These are phyloP conservation scores for Mycena vitilis DNA, from an alignment of 768 basidiomycete species.

Conservation along the genomic window DNA sequence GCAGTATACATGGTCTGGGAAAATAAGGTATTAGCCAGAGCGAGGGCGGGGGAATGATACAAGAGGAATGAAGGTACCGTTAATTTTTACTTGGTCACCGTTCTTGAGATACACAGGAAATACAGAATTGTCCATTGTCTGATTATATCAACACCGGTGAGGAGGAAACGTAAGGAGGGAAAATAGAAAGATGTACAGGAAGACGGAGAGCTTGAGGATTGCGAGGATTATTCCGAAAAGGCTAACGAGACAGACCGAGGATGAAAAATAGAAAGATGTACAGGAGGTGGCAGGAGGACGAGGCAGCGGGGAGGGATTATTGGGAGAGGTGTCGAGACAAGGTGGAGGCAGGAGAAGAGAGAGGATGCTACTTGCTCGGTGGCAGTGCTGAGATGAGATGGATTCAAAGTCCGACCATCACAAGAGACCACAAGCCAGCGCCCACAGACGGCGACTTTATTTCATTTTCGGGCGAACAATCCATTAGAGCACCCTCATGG, in stretches of 20 bases:
- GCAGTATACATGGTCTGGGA: slow-evolving; percentile 92
- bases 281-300: slow-evolving; percentile 11
- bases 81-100: slow-evolving; percentile 86
- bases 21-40: slow-evolving; percentile 44
- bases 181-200: slow-evolving; percentile 25
- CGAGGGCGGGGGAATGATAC: slow-evolving; percentile 43
- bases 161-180: background rate
- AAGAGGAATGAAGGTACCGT: slow-evolving; percentile 67
- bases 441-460: background rate
- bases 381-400: background rate
- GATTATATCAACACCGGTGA: slow-evolving; percentile 18
- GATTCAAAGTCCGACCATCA: slow-evolving; percentile 15
- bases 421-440: too few relatives aligned
- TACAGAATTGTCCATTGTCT: slow-evolving; percentile 30
- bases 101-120: slow-evolving; percentile 75
- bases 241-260: slow-evolving; percentile 13
- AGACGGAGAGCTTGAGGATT: background rate
- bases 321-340: slow-evolving; percentile 22
- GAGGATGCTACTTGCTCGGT: too few relatives aligned
- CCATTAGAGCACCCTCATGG: background rate
- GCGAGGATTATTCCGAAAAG: slow-evolving; percentile 12
- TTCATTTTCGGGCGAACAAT: background rate
- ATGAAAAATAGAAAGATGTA: slow-evolving; percentile 34
- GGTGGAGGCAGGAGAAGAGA: slow-evolving; percentile 1
- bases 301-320: slow-evolving; percentile 26